These are phyloP conservation scores for Cytospora paraplurivora DNA, from an alignment of 2,329 filamentous ascomycete species.

Conservation along the genomic window DNA sequence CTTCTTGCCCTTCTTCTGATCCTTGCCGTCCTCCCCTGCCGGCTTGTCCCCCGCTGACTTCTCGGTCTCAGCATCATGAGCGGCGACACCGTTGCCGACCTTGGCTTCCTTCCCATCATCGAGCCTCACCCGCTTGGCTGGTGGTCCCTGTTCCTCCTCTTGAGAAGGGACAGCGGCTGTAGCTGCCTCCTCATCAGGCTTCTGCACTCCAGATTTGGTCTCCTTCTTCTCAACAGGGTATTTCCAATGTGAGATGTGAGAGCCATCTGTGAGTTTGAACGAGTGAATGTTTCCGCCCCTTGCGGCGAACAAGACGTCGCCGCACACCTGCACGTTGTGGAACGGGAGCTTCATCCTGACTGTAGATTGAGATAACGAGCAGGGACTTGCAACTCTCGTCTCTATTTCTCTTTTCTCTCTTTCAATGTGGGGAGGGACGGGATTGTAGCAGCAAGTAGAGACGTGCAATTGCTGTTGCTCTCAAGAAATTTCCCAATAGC, in stretches of 20 bases:
- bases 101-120: constrained; percentile 4
- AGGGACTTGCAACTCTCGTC: not conserved
- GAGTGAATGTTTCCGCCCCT: constrained; percentile 72
- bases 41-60: constrained; percentile 27
- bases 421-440: not conserved
- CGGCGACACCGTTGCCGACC: not conserved
- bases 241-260: constrained; percentile 64
- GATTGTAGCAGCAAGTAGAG: not conserved
- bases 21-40: constrained; percentile 33
- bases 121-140: constrained; percentile 36
- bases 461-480: not conserved
- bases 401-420: not conserved
- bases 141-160: constrained; percentile 29
- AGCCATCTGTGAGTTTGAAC: constrained; percentile 61
- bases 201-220: constrained; percentile 30
- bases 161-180: constrained; percentile 16
- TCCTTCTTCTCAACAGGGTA: constrained; percentile 43
- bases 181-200: constrained; percentile 26
- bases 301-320: constrained; percentile 69
- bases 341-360: constrained; percentile 59
- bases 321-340: constrained; percentile 59
- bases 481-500: constrained; percentile 9
- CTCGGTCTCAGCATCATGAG: constrained; percentile 28
- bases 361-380: not conserved
- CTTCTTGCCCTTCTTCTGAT: constrained; percentile 35